phyloP scores from a whole-genome alignment of 1,139 yeast genomes.

The Lodderomyces elongisporus region DNA sequence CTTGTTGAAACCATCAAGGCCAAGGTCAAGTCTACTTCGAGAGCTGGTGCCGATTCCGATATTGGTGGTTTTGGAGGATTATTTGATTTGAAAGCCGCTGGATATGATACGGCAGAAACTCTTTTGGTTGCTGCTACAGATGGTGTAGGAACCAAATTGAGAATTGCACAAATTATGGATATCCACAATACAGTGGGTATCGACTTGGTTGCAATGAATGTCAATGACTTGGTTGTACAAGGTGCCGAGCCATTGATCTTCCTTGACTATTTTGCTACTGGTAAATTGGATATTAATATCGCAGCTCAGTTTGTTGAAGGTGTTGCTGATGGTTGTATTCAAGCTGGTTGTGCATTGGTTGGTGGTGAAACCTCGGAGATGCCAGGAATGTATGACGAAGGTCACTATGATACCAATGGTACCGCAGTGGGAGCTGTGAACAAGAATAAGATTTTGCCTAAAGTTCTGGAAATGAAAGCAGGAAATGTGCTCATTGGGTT shows the following conservation, averaged over 20 bases:
- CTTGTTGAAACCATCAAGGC: slow-evolving; percentile 88
- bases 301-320: slow-evolving; percentile 91
- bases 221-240: slow-evolving; percentile 93
- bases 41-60: slow-evolving; percentile 96
- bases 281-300: slow-evolving; percentile 75
- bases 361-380: slow-evolving; percentile 99
- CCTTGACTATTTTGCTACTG: slow-evolving; percentile 95
- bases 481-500: slow-evolving; percentile 87
- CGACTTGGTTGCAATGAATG: slow-evolving; percentile 98
- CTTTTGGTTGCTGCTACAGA: slow-evolving; percentile 95
- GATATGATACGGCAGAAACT: slow-evolving; percentile 71
- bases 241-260: slow-evolving; percentile 98
- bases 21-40: slow-evolving; percentile 87
- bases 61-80: slow-evolving; percentile 99
- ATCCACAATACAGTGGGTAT: slow-evolving; percentile 96
- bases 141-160: slow-evolving; percentile 97
- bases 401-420: slow-evolving; percentile 97
- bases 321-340: slow-evolving; percentile 93
- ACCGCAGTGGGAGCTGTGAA: slow-evolving; percentile 99
- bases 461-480: slow-evolving; percentile 53
- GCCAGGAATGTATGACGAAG: slow-evolving; percentile 97
- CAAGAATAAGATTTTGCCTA: slow-evolving; percentile 71
- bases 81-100: slow-evolving; percentile 85
- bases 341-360: slow-evolving; percentile 94
- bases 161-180: slow-evolving; percentile 85